Evolutionary conservation across 768 basidiomycete genomes (phyloP).

Genomic region (Calocybe cyanea): DNA sequence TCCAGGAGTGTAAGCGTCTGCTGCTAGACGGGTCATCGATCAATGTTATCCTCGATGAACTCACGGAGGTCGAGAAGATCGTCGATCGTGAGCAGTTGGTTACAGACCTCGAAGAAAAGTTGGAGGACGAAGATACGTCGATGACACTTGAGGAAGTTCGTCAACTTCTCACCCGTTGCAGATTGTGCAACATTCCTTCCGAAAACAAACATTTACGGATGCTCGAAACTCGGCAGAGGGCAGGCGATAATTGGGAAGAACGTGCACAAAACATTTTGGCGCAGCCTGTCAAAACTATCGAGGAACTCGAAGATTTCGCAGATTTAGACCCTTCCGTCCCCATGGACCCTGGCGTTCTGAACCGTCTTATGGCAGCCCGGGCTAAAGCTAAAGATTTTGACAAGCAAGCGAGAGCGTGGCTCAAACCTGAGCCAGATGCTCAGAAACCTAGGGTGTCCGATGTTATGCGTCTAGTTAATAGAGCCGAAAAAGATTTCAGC

Average conservation of each 20-base stretch:
- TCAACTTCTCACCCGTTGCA: constrained; percentile 65
- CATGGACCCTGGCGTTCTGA: constrained; percentile 62
- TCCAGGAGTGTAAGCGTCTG: constrained; percentile 69
- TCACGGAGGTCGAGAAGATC: constrained; percentile 73
- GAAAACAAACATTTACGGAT: constrained; percentile 64
- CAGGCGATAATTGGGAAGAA: constrained; percentile 77
- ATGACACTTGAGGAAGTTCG: constrained; percentile 78
- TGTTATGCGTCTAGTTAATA: constrained; percentile 61
- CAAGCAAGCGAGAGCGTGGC: constrained; percentile 71
- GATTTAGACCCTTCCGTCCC: constrained; percentile 64
- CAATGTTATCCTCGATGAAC: constrained; percentile 81
- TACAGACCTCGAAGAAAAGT: constrained; percentile 67
- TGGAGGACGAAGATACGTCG: constrained; percentile 55
- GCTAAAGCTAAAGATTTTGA: constrained; percentile 76
- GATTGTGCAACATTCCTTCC: constrained; percentile 56
- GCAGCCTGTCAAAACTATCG: constrained; percentile 69
- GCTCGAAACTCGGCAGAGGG: constrained; percentile 58
- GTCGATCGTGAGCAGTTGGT: constrained; percentile 77
- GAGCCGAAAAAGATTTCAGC: constrained; percentile 74
- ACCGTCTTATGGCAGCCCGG: constrained; percentile 59
- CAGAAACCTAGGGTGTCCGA: constrained; percentile 64
- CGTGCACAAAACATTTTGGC: constrained; percentile 62
- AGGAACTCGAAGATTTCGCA: constrained; percentile 72
- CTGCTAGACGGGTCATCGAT: constrained; percentile 68
- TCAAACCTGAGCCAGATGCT: constrained; percentile 51